These are phyloP conservation scores for Aechmea fasciata DNA, from an alignment of 176 grass and related monocot species.

Conservation along the genomic window DNA sequence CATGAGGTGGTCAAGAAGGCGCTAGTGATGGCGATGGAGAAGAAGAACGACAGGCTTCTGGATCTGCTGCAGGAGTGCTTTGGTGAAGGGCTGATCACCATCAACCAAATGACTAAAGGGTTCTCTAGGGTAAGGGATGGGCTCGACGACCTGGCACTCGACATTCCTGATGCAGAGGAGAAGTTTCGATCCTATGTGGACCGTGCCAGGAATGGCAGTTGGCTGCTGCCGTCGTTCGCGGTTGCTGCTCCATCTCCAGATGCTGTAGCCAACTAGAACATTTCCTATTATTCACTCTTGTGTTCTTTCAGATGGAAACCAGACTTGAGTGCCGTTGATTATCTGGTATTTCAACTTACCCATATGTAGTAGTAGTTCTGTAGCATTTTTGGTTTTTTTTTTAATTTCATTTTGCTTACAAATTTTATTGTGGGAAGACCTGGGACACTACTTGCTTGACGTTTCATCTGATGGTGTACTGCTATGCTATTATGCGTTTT, in stretches of 20 bases:
- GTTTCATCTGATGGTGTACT: not conserved
- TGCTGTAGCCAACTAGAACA: not conserved
- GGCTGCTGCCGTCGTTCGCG: constrained; percentile 46
- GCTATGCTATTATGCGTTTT: not conserved
- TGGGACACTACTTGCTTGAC: not conserved
- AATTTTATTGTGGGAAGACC: not conserved
- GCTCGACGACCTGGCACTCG: constrained; percentile 87
- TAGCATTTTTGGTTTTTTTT: not conserved
- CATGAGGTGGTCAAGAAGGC: constrained; percentile 97
- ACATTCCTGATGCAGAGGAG: constrained; percentile 75
- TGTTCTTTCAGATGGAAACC: not conserved
- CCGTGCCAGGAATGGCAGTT: constrained; percentile 51
- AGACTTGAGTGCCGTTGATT: not conserved
- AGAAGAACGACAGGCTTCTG: constrained; percentile 54
- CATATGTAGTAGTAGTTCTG: not conserved
- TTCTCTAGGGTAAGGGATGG: constrained; percentile 77
- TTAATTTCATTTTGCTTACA: too few relatives aligned
- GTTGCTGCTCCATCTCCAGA: constrained; percentile 10
- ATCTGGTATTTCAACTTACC: not conserved
- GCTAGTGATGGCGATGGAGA: constrained; percentile 83
- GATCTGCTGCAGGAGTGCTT: constrained; percentile 70
- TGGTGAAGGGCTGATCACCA: constrained; percentile 82
- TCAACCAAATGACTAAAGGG: constrained; percentile 92
- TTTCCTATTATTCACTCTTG: not conserved
- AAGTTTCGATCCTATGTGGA: constrained; percentile 59